These are phyloP conservation scores for Tilletia setariae DNA, from an alignment of 1,284 basidiomycete genomes.

Conservation along the genomic window DNA sequence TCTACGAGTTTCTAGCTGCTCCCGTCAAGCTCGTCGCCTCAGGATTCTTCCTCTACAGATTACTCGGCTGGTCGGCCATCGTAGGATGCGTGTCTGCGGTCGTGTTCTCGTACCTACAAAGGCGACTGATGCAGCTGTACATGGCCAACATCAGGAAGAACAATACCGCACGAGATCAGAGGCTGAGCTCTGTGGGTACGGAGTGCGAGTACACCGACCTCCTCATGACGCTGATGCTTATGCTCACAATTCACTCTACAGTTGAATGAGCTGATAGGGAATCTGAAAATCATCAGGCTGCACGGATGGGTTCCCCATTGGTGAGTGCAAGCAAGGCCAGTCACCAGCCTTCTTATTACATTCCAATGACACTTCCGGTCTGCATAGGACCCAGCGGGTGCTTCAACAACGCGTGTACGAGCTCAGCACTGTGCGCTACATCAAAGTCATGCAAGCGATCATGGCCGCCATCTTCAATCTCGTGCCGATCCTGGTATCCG, in stretches of 20 bases:
- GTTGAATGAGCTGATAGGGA: constrained; percentile 33
- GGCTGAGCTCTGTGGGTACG: constrained; percentile 21
- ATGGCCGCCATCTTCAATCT: not conserved
- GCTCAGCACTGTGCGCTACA: constrained; percentile 26
- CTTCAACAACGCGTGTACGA: not conserved
- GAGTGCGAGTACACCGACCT: too few relatives aligned
- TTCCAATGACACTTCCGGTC: too few relatives aligned
- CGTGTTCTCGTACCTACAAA: constrained; percentile 27
- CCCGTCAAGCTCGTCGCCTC: constrained; percentile 35
- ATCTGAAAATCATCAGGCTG: constrained; percentile 13
- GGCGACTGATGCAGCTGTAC: constrained; percentile 16
- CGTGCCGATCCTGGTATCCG: not conserved
- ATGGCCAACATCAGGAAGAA: not conserved
- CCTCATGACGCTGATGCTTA: not conserved
- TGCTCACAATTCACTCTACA: not conserved
- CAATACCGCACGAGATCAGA: constrained; percentile 29
- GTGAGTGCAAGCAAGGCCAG: not conserved
- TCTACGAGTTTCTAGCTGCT: constrained; percentile 27
- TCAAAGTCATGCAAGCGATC: constrained; percentile 33
- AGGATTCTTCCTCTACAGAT: constrained; percentile 33
- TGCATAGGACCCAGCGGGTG: not conserved
- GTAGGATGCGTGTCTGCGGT: constrained; percentile 30
- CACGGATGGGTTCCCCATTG: constrained; percentile 1
- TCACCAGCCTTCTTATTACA: not conserved
- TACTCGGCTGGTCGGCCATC: constrained; percentile 40